Conservation (phyloP, 345 rosid genomes). For the Eucalyptus erythrocorys region DNA sequence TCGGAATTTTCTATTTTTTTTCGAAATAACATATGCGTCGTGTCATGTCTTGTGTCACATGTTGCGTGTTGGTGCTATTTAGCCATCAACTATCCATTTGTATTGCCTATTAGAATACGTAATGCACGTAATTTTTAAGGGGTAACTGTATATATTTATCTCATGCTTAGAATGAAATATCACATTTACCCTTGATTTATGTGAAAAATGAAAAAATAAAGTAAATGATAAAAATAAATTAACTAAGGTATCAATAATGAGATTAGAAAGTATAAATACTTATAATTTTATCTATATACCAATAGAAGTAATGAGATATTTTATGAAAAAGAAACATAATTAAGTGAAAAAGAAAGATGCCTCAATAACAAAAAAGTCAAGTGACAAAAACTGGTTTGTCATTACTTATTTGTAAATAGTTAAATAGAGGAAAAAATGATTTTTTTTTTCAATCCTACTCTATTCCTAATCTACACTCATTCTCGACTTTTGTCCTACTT, state of each 20-base stretch:
- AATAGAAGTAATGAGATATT: not conserved
- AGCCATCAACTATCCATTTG: not conserved
- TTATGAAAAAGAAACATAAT: not conserved
- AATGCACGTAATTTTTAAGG: too few relatives aligned
- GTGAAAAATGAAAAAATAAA: not conserved
- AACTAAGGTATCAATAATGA: not conserved
- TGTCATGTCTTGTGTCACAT: fast-evolving
- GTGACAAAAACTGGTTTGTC: not conserved
- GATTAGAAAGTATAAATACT: not conserved
- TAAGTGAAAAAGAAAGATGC: not conserved
- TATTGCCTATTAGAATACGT: too few relatives aligned
- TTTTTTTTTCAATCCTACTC: too few relatives aligned
- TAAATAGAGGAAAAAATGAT: not conserved
- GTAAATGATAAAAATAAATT: not conserved
- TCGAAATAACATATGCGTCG: too few relatives aligned
- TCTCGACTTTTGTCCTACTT: too few relatives aligned
- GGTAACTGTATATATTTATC: too few relatives aligned
- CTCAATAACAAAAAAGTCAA: not conserved
- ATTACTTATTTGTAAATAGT: not conserved
- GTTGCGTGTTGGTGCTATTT: too few relatives aligned
- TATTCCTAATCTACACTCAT: too few relatives aligned
- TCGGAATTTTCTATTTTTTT: fast-evolving
- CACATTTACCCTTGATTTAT: not conserved
- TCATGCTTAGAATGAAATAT: not conserved
- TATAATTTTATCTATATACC: not conserved